Conservation (phyloP, 1,139 yeast species). For the Pichia sp. region DNA sequence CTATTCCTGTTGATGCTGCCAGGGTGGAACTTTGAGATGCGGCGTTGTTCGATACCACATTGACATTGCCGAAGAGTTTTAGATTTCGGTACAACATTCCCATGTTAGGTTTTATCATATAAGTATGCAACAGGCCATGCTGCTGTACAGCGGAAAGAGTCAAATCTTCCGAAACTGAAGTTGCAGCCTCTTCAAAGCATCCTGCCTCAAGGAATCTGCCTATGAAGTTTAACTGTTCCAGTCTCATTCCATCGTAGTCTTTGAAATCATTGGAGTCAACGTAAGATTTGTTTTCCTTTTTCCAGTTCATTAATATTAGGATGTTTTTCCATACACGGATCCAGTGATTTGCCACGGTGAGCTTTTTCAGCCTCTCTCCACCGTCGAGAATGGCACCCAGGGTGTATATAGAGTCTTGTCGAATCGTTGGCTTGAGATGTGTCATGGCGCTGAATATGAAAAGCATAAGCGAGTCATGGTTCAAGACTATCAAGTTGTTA, state of each 20-base stretch:
- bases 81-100: slow-evolving; percentile 23
- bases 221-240: slow-evolving; percentile 18
- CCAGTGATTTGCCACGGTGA: slow-evolving; percentile 38
- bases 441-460: slow-evolving; percentile 95
- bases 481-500: slow-evolving; percentile 36
- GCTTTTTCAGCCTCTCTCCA: slow-evolving; percentile 36
- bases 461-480: slow-evolving; percentile 60
- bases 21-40: not conserved
- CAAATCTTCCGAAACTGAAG: slow-evolving; percentile 3
- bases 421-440: slow-evolving; percentile 70
- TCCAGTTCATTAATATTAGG: slow-evolving; percentile 61
- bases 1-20: not conserved
- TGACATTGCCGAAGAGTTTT: slow-evolving; percentile 24
- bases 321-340: slow-evolving; percentile 37
- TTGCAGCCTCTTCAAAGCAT: slow-evolving; percentile 16
- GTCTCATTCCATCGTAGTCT: slow-evolving; percentile 20
- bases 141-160: slow-evolving; percentile 16
- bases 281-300: slow-evolving; percentile 22
- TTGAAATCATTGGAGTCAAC: slow-evolving; percentile 28
- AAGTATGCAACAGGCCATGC: slow-evolving; percentile 24
- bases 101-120: slow-evolving; percentile 23
- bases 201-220: slow-evolving; percentile 13
- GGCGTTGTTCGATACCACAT: slow-evolving; percentile 7
- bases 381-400: slow-evolving; percentile 48
- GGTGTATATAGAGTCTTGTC: slow-evolving; percentile 66